These are phyloP conservation scores for Metschnikowia dekortorum DNA, from an alignment of 805 yeast species.

Conservation along the genomic window DNA sequence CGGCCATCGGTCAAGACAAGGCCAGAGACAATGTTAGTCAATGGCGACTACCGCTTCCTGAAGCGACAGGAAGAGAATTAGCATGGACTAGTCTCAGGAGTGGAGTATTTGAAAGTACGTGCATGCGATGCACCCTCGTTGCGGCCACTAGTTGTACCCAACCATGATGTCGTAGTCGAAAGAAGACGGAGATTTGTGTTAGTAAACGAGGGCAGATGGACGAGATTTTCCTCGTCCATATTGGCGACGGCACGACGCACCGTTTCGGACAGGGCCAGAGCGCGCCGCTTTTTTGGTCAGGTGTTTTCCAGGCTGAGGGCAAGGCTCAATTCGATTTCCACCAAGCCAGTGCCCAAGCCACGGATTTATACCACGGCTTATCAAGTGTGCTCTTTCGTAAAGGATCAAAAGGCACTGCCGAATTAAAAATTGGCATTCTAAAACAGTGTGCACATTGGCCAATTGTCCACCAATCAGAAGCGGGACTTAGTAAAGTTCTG, in stretches of 20 bases:
- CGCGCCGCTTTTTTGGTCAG: not conserved
- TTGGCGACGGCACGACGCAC: not conserved
- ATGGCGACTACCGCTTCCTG: not conserved
- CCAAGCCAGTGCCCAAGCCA: not conserved
- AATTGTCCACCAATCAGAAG: conserved; percentile 20
- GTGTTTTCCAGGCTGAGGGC: not conserved
- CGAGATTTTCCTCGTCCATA: not conserved
- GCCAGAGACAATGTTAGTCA: not conserved
- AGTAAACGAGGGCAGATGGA: not conserved
- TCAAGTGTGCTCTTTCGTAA: too few species aligned
- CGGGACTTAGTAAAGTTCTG: conserved; percentile 22
- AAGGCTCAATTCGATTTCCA: not conserved
- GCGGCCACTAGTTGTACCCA: not conserved
- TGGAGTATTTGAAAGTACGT: not conserved
- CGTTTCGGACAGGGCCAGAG: not conserved
- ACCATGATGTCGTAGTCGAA: not conserved
- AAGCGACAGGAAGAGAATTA: not conserved
- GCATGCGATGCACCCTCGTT: too few species aligned
- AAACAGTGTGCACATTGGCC: not conserved
- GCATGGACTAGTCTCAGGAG: not conserved
- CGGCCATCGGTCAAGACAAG: not conserved
- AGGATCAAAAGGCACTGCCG: too few species aligned
- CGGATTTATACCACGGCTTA: not conserved
- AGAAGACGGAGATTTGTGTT: not conserved
- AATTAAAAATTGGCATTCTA: not conserved